A percentile compares a stretch with the other conserved stretches of the same genome.
phyloP scores from a whole-genome alignment of 179 eudicot genomes.

The Silene coronaria region DNA sequence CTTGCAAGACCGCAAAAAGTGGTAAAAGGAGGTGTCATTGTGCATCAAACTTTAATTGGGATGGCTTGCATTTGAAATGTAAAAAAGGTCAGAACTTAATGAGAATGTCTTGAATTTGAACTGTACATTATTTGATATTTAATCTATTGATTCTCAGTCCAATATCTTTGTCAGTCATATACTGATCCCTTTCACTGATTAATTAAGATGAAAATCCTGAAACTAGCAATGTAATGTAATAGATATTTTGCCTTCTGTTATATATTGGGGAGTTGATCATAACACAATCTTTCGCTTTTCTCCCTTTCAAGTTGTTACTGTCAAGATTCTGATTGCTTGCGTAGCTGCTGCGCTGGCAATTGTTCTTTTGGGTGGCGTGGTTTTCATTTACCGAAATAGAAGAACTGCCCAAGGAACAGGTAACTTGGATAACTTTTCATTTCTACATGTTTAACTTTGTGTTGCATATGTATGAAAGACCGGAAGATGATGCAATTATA shows the following conservation, averaged over 20 bases:
- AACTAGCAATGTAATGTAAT: background rate
- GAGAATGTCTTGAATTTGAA: background rate
- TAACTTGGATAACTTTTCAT: background rate
- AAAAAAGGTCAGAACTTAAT: conserved; percentile 16
- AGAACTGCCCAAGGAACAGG: conserved; percentile 3
- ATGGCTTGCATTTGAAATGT: conserved; percentile 17
- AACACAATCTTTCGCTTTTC: conserved; percentile 6
- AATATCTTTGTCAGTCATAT: background rate
- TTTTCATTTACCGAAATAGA: conserved; percentile 2
- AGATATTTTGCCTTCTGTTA: too few species aligned
- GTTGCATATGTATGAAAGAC: background rate
- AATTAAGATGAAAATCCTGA: too few species aligned
- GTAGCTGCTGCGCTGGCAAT: conserved; percentile 18
- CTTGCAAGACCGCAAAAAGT: conserved; percentile 21
- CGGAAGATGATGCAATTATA: background rate
- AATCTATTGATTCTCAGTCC: background rate
- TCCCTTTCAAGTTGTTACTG: background rate
- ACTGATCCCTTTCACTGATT: too few species aligned
- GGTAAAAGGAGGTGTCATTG: conserved; percentile 29
- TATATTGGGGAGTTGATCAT: background rate
- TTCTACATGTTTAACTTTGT: background rate
- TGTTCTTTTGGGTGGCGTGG: conserved; percentile 5
- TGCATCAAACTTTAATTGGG: conserved; percentile 19
- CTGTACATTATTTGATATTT: too few species aligned
- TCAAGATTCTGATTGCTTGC: conserved; percentile 15